Evolutionary conservation across 1,284 basidiomycete species (phyloP).

Genomic region (Sporisorium graminicola): DNA sequence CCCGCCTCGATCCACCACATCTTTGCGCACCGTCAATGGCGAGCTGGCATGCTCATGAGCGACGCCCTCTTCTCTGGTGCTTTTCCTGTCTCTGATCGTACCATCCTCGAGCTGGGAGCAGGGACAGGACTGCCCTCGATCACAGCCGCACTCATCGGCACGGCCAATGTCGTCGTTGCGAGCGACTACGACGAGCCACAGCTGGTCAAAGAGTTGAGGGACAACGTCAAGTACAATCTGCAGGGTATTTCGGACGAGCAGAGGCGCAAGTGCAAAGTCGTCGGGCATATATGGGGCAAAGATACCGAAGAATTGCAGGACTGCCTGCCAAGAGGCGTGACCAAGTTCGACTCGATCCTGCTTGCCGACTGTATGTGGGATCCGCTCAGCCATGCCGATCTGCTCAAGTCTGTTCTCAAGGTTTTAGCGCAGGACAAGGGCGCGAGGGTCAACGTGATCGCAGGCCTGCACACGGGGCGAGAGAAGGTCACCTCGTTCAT

Average conservation of each 20-base stretch:
- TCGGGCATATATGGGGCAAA: slow-evolving; percentile 65
- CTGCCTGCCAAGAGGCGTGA: slow-evolving; percentile 33
- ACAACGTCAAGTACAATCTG: slow-evolving; percentile 49
- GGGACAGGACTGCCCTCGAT: slow-evolving; percentile 63
- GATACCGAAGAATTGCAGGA: slow-evolving; percentile 60
- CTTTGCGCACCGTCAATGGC: slow-evolving; percentile 68
- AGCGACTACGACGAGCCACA: slow-evolving; percentile 65
- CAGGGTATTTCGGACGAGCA: not conserved
- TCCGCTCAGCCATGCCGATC: slow-evolving; percentile 59
- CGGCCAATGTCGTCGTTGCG: slow-evolving; percentile 44
- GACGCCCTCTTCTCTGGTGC: slow-evolving; percentile 57
- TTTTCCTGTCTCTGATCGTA: slow-evolving; percentile 26
- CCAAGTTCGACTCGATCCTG: slow-evolving; percentile 54
- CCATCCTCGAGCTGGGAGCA: slow-evolving; percentile 63
- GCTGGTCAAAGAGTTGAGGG: slow-evolving; percentile 59
- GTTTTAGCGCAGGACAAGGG: slow-evolving; percentile 27
- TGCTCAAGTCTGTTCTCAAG: slow-evolving; percentile 54
- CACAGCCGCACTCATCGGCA: slow-evolving; percentile 43
- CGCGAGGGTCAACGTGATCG: slow-evolving; percentile 61
- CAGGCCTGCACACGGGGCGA: slow-evolving; percentile 66
- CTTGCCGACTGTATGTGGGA: slow-evolving; percentile 69
- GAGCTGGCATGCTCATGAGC: slow-evolving; percentile 66
- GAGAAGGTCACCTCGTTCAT: slow-evolving; percentile 61
- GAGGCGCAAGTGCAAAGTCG: slow-evolving; percentile 29
- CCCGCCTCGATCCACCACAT: slow-evolving; percentile 64